Percentiles rank a stretch among this genome's conserved stretches.
phyloP scores from a whole-genome alignment of 306 rosid species.

The Dryas alaskensis region DNA sequence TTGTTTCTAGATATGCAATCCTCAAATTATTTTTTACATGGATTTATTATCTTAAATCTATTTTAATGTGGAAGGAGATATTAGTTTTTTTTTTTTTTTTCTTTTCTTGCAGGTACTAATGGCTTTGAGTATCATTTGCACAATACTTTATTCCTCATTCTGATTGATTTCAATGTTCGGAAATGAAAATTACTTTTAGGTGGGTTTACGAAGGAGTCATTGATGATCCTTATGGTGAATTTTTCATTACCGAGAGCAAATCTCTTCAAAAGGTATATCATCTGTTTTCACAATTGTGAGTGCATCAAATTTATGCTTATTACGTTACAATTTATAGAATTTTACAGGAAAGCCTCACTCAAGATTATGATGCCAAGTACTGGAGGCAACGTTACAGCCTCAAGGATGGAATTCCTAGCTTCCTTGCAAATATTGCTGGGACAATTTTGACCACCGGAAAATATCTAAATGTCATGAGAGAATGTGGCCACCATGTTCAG shows the following conservation, averaged over 20 bases:
- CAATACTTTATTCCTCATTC: constrained; percentile 10
- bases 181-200: constrained; percentile 46
- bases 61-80: neutral
- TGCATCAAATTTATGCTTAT: constrained; percentile 25
- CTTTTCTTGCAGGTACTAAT: neutral
- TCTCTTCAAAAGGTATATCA: constrained; percentile 73
- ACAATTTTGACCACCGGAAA: constrained; percentile 96
- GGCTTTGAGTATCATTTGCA: constrained; percentile 11
- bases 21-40: neutral
- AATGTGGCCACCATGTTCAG: constrained; percentile 97
- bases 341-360: constrained; percentile 86
- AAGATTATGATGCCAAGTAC: constrained; percentile 86
- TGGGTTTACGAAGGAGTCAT: constrained; percentile 98
- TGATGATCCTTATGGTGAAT: constrained; percentile 95
- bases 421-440: constrained; percentile 73
- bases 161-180: constrained; percentile 25
- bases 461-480: constrained; percentile 97
- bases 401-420: constrained; percentile 97
- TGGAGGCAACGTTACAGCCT: constrained; percentile 95
- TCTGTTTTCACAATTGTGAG: constrained; percentile 16
- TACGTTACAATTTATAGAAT: constrained; percentile 27
- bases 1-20: constrained; percentile 6
- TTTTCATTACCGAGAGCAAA: constrained; percentile 90
- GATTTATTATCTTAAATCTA: neutral
- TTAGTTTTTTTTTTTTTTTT: neutral